Evolutionary conservation across 2,329 filamentous ascomycete species (phyloP).

Genomic region (Pseudocercospora vitis): DNA sequence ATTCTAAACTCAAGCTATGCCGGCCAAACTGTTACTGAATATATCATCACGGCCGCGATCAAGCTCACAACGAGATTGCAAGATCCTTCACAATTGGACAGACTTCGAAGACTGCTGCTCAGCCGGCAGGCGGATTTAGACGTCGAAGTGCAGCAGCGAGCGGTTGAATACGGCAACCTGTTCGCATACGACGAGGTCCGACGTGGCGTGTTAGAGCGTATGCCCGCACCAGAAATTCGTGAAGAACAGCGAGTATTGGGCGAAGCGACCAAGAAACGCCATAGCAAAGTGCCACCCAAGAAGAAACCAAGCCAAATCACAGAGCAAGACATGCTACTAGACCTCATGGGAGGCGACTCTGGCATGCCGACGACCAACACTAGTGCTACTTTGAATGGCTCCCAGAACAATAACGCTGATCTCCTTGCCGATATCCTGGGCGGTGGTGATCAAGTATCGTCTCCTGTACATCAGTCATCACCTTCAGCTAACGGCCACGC

Average conservation of each 20-base stretch:
- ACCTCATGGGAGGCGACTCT: slow-evolving; percentile 76
- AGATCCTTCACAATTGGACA: slow-evolving; percentile 81
- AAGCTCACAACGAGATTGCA: slow-evolving; percentile 88
- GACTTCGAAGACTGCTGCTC: slow-evolving; percentile 75
- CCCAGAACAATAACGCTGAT: slow-evolving; percentile 71
- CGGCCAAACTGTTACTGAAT: slow-evolving; percentile 87
- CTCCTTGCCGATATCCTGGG: slow-evolving; percentile 89
- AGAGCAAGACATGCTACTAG: slow-evolving; percentile 86
- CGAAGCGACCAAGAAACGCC: slow-evolving; percentile 61
- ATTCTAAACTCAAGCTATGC: slow-evolving; percentile 95
- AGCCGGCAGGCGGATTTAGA: slow-evolving; percentile 82
- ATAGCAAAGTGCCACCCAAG: slow-evolving; percentile 62
- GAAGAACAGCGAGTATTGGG: slow-evolving; percentile 91
- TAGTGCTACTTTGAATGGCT: slow-evolving; percentile 56
- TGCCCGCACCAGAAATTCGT: slow-evolving; percentile 95
- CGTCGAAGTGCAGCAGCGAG: slow-evolving; percentile 92
- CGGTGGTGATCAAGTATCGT: slow-evolving; percentile 55
- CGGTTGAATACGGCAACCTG: slow-evolving; percentile 93
- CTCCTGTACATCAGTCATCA: slow-evolving; percentile 47
- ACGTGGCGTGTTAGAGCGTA: slow-evolving; percentile 88
- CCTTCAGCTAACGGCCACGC: slow-evolving; percentile 28
- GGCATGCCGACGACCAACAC: slow-evolving; percentile 58
- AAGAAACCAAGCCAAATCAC: slow-evolving; percentile 77
- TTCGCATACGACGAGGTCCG: slow-evolving; percentile 87
- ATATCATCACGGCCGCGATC: slow-evolving; percentile 91